These are phyloP conservation scores for Scorias spongiosa DNA, from an alignment of 2,329 filamentous ascomycete species.

Conservation along the genomic window DNA sequence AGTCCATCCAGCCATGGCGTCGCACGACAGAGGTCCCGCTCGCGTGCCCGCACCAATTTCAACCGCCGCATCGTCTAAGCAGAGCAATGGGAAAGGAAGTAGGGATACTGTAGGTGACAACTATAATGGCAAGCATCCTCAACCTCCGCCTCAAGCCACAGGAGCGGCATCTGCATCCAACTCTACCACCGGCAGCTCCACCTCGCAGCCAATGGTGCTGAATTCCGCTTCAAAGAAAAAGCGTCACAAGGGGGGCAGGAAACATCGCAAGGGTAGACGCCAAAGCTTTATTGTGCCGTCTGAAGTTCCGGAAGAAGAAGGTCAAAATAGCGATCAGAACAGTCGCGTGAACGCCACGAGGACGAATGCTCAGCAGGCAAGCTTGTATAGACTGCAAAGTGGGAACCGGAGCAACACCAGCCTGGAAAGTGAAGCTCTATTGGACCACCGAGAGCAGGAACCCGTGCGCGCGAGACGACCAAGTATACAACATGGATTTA, in stretches of 20 bases:
- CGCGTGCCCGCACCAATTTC: neutral
- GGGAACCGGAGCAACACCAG: conserved; percentile 65
- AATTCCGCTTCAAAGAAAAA: conserved; percentile 36
- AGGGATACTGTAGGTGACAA: no score
- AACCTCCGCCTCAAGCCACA: no score
- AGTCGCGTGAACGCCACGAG: conserved; percentile 24
- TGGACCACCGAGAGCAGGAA: conserved; percentile 58
- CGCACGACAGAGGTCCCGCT: neutral
- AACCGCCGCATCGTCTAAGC: neutral
- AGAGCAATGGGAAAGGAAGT: neutral
- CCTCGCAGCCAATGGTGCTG: no score
- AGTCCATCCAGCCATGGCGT: neutral
- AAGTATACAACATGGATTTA: conserved; percentile 25
- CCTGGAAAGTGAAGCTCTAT: conserved; percentile 70
- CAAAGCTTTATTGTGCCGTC: conserved; percentile 62
- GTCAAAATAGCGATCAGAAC: conserved; percentile 34
- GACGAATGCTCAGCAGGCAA: conserved; percentile 23
- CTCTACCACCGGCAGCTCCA: no score
- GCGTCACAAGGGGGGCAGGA: conserved; percentile 62
- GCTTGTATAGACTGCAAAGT: conserved; percentile 38
- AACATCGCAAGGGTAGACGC: conserved; percentile 52
- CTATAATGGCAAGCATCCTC: no score
- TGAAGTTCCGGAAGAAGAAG: conserved; percentile 38
- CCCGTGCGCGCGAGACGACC: conserved; percentile 26
- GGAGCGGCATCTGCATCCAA: no score